Base-by-base conservation (phyloP, 2,329 filamentous ascomycete genomes). In the Nannizziopsis arthrosporioides region DNA sequence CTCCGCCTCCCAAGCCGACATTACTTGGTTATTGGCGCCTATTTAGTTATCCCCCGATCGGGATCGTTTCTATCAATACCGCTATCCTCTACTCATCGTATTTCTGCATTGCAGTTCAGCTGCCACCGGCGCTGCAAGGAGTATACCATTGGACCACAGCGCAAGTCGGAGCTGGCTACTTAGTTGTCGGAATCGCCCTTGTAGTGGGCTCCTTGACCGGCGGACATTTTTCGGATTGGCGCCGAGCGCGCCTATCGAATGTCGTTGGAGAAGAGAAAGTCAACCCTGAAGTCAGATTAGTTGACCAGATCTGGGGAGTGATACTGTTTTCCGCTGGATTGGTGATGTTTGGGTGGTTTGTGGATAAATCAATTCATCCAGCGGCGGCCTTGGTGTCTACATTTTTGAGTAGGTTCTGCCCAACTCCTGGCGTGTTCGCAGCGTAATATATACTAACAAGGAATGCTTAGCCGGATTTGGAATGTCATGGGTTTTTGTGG, bases 401-500 rank as follows among this genome's bases (percentile, higher is more conserved):
- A 3, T 44, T 44, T 22, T 18, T 41, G 10, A 44, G 46, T 45
- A 44, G 49, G 54, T 42, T 52, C 18, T 31, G 1, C 37, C 37
- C 17, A 14, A 39, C 8, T 11, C 30, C 4, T n/a, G 27, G 7
- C 6, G 19, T 30, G 3, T 42, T 40, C 14, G 8, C 9, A 5
- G 14, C 3, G 9, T 5, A 8, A 12, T 6, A 30, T 10, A 15
- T 2, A 12, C 30, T 12, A 30, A 19, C 10, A 42, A 15, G 8
- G 4, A n/a, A 14, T 14, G 17, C n/a, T 17, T 14, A 44, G 42
- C 34, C n/a, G 42, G 42, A 11, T 44, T 44, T 27, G 31, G 31
- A 22, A 44, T 44, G 42, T 44, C 42, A 14, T 44, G 30, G 30
- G 17, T 36, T n/a, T 44, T 44, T 18, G 42, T 37, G 10, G 34